A percentile compares a stretch with the other conserved stretches of the same genome.
Evolutionary conservation across 2,329 filamentous ascomycete genomes (phyloP).

Genomic region (Ophiosphaerella herpotricha): DNA sequence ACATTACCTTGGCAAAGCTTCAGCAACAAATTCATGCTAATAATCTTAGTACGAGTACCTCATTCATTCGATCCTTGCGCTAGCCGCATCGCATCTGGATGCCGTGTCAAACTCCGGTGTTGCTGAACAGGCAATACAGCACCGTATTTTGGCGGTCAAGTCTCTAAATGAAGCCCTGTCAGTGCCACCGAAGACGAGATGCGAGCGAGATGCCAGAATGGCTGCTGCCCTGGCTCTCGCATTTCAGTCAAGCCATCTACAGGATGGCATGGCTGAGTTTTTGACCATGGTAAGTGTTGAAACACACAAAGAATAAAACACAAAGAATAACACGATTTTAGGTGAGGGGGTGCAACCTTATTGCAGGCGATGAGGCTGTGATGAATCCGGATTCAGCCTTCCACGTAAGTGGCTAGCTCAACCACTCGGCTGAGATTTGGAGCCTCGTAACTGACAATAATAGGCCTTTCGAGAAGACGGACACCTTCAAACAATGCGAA

Average conservation of each 20-base stretch:
- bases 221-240: conserved; percentile 43
- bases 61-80: conserved; percentile 72
- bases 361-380: conserved; percentile 32
- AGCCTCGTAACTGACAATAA: not conserved
- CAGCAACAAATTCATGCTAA: conserved; percentile 10
- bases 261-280: conserved; percentile 44
- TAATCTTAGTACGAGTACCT: conserved; percentile 63
- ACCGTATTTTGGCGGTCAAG: conserved; percentile 68
- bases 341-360: conserved; percentile 45
- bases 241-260: conserved; percentile 46
- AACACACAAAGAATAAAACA: no score
- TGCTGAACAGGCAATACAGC: conserved; percentile 62
- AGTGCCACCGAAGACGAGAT: conserved; percentile 34
- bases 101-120: conserved; percentile 56
- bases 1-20: not conserved
- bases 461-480: conserved; percentile 38
- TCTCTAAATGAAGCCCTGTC: conserved; percentile 46
- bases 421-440: not conserved
- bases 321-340: not conserved
- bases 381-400: conserved; percentile 32
- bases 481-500: conserved; percentile 40
- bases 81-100: conserved; percentile 69
- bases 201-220: conserved; percentile 45
- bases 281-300: conserved; percentile 29
- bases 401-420: conserved; percentile 21